phyloP scores from a whole-genome alignment of 805 yeast genomes.

The Pichia nakasei region DNA sequence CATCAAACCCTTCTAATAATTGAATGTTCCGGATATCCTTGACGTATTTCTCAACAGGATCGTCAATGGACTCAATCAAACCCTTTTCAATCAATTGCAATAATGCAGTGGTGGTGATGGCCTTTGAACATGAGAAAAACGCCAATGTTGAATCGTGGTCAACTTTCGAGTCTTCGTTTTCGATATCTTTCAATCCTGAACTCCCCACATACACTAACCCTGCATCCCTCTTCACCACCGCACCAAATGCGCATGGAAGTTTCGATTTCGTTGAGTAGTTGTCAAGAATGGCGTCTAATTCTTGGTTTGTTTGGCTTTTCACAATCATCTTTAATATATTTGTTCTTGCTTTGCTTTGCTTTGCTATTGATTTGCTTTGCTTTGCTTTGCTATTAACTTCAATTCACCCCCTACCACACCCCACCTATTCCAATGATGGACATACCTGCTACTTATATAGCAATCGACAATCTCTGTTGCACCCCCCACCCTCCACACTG shows the following conservation, averaged over 20 bases:
- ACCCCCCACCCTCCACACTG: too few relatives aligned
- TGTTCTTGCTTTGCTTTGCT: too few relatives aligned
- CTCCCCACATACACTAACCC: constrained; percentile 2
- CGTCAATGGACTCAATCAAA: constrained; percentile 4
- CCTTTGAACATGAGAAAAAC: constrained; percentile 6
- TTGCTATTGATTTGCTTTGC: too few relatives aligned
- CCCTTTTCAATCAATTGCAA: constrained; percentile 3
- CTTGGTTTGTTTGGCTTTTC: background rate
- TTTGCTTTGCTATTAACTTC: too few relatives aligned
- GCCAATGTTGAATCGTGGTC: constrained; percentile 3
- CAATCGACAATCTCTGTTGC: too few relatives aligned
- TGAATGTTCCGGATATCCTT: background rate
- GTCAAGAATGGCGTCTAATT: background rate
- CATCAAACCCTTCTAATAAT: background rate
- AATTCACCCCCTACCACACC: too few relatives aligned
- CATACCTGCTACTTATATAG: too few relatives aligned
- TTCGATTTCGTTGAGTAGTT: background rate
- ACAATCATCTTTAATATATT: too few relatives aligned
- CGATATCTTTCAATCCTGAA: constrained; percentile 1
- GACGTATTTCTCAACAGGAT: constrained; percentile 5
- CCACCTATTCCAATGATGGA: too few relatives aligned
- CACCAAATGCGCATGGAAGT: constrained; percentile 4
- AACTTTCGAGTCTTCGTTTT: background rate
- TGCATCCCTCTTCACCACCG: constrained; percentile 2
- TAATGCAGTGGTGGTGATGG: constrained; percentile 6